phyloP scores from a whole-genome alignment of 176 grass and related monocot genomes.

The Coix lacrymajobi region DNA sequence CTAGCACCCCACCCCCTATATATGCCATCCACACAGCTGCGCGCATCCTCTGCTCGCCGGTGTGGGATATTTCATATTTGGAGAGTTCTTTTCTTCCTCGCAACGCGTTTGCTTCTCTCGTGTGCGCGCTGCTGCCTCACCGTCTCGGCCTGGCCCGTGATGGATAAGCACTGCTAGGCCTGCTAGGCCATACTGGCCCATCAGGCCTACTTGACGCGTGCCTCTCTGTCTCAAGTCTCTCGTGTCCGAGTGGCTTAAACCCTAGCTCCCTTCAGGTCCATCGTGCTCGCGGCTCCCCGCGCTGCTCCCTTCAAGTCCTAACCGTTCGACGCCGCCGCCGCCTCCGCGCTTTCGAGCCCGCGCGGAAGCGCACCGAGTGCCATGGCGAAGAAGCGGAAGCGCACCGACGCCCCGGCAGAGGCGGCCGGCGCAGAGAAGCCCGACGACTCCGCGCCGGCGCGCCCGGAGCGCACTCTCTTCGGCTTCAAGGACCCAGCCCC shows the following conservation, averaged over 20 bases:
- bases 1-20: not conserved
- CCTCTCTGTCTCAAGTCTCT: not conserved
- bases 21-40: not conserved
- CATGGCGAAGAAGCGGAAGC: slow-evolving; percentile 90
- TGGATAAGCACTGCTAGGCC: not conserved
- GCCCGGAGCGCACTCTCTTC: slow-evolving; percentile 59
- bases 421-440: slow-evolving; percentile 18
- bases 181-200: not conserved
- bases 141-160: not conserved
- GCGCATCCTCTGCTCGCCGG: not conserved
- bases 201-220: not conserved
- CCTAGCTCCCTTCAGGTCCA: slow-evolving; percentile 23
- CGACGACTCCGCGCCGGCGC: slow-evolving; percentile 37
- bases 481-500: slow-evolving; percentile 58
- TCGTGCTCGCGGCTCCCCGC: not conserved
- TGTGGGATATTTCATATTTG: not conserved
- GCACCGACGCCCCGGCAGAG: slow-evolving; percentile 6
- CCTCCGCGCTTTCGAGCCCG: not conserved
- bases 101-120: not conserved
- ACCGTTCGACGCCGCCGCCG: not conserved
- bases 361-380: not conserved
- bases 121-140: not conserved
- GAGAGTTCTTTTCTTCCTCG: not conserved
- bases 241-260: not conserved
- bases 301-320: not conserved